Evolutionary conservation across 2,329 filamentous ascomycete genomes (phyloP), one percentile per base, ranked within the genome.

Genomic region (Triangularia verruculosa): DNA sequence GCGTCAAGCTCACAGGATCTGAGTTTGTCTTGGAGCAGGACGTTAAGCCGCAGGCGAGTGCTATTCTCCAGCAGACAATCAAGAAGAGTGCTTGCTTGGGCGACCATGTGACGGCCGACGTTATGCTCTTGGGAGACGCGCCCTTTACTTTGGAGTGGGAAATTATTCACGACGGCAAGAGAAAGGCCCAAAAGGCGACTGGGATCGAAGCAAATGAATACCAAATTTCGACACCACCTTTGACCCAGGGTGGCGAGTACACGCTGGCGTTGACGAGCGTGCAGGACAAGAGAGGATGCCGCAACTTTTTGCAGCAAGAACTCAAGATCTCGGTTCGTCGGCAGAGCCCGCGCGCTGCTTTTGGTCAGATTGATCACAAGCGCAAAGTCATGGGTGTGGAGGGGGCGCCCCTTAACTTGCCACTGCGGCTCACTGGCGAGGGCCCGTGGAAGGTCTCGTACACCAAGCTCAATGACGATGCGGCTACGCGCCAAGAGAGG

Each of bases 111-210:
- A 85, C 88, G 30, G 86, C 95, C 27, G 86, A 92, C 62, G 86
- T 97, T 43, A 77, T 83, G 59, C 84, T 98, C 51, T 81, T 87
- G 54, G 95, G 96, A 51, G 93, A 98, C 70, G 83, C 88, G 17
- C 95, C 96, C 0, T 98, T 94, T 82, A 90, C 83, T 22, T 78
- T 99, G 43, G 93, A 98, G 73, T 99, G 96, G 79, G 95, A 98
- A 76, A 80, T 97, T 47, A 86, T 97, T 7, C 91, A 98, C 76
- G 91, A 93, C 61, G 93, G 93, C 61, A 96, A 91, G 77, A 87
- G 93, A 60, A 88, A 86, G 67, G 89, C 90, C 59, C 84, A 89
- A 70, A 85, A 83, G 61, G 81, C 86, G 25, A 80, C 85, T 0
- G 81, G 84, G 62, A 90, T 97, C 61, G 80, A 87, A 24, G 80